A percentile compares a stretch with the other conserved stretches of the same genome.
Evolutionary conservation across 441 rosid genomes (phyloP).

Genomic region (Eruca vesicaria): DNA sequence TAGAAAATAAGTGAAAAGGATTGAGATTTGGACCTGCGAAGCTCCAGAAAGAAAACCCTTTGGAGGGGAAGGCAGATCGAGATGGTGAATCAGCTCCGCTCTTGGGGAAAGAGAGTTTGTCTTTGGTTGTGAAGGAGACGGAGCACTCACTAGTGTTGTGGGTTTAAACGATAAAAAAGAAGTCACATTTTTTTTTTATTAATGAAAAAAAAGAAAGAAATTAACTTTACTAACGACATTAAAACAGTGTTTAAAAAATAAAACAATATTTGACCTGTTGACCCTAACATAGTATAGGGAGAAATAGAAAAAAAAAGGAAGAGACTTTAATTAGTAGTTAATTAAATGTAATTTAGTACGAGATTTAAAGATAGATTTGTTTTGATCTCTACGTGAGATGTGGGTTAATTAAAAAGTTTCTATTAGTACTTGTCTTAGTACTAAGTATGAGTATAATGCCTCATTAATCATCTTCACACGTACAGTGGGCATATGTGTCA

Average conservation of each 20-base stretch:
- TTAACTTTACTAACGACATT: slow-evolving; percentile 23
- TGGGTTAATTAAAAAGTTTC: slow-evolving; percentile 19
- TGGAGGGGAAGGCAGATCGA: slow-evolving; percentile 29
- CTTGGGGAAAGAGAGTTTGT: slow-evolving; percentile 33
- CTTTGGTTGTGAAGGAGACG: slow-evolving; percentile 41
- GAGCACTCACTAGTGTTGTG: slow-evolving; percentile 23
- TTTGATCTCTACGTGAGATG: slow-evolving; percentile 19
- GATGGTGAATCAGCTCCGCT: slow-evolving; percentile 27
- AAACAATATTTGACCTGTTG: slow-evolving; percentile 7
- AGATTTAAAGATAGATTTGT: slow-evolving; percentile 25
- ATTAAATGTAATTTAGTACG: not conserved
- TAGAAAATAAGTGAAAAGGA: not conserved
- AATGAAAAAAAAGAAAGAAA: not conserved
- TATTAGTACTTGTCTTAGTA: not conserved
- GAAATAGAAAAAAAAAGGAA: not conserved
- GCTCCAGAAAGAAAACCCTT: slow-evolving; percentile 13
- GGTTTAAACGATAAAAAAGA: slow-evolving; percentile 39
- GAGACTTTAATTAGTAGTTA: not conserved
- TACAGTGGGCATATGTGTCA: not conserved
- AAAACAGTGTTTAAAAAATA: slow-evolving; percentile 6
- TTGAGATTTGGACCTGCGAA: slow-evolving; percentile 11
- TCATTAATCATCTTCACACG: slow-evolving; percentile 18
- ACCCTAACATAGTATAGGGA: not conserved
- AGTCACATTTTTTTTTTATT: slow-evolving; percentile 4
- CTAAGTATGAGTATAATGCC: not conserved